Percentiles rank a stretch among this genome's conserved stretches.
These are phyloP conservation scores for Ustilago loliicola DNA, from an alignment of 1,284 basidiomycete species.

Conservation along the genomic window DNA sequence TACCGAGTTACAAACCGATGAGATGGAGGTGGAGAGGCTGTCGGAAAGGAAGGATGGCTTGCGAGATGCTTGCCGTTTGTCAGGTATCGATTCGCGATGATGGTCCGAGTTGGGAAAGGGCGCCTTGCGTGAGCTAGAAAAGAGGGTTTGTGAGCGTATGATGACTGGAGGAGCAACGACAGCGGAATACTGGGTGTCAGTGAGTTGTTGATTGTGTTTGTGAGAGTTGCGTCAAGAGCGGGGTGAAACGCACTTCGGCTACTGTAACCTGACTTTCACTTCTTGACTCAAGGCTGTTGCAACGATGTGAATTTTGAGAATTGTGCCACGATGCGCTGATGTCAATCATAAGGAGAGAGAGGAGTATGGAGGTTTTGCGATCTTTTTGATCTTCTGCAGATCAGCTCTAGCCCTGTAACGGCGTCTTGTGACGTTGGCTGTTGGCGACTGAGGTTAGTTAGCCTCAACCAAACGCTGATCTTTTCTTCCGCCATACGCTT, in stretches of 20 bases:
- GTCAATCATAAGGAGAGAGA: neutral
- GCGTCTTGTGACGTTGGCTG: neutral
- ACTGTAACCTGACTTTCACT: neutral
- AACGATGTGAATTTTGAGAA: neutral
- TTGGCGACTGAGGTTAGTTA: neutral
- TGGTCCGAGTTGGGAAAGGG: neutral
- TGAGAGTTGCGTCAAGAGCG: slow-evolving; percentile 1
- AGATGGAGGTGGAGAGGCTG: too few relatives aligned
- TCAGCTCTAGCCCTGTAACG: too few relatives aligned
- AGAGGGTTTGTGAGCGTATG: neutral
- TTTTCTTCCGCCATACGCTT: neutral
- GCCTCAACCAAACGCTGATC: too few relatives aligned
- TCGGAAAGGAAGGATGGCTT: neutral
- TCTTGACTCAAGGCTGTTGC: neutral
- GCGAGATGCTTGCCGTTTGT: neutral
- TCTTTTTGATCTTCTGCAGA: too few relatives aligned
- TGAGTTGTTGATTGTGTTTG: neutral
- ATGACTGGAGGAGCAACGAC: neutral
- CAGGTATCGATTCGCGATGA: neutral
- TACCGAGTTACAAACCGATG: too few relatives aligned
- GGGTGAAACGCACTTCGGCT: neutral
- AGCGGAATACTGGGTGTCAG: neutral
- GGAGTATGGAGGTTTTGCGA: slow-evolving; percentile 3
- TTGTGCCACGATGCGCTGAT: neutral
- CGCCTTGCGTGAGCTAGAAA: neutral